A percentile compares a stretch with the other conserved stretches of the same genome.
Evolutionary conservation across 169 alveolate genomes (phyloP).

Genomic region (Plasmodium ovale): DNA sequence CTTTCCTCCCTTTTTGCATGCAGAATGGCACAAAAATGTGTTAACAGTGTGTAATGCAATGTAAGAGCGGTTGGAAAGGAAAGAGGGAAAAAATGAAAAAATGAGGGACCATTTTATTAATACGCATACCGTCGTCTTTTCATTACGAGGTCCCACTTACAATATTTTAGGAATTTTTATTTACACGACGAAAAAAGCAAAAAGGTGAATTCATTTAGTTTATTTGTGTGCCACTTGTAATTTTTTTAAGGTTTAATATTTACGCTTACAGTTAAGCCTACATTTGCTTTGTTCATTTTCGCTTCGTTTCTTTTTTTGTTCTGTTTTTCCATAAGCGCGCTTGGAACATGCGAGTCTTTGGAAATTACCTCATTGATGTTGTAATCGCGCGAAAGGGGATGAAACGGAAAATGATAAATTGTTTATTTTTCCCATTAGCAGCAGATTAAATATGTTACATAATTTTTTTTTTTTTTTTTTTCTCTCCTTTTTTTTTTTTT

Average conservation of each 20-base stretch:
- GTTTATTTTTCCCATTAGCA: not conserved
- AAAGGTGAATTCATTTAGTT: not conserved
- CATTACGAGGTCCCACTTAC: too few relatives aligned
- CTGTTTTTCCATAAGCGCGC: too few relatives aligned
- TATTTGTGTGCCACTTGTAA: not conserved
- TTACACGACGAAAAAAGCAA: not conserved
- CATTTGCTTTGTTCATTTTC: too few relatives aligned
- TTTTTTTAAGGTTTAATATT: not conserved
- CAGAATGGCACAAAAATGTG: slow-evolving; percentile 12
- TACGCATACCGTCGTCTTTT: too few relatives aligned
- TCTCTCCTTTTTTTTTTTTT: not conserved
- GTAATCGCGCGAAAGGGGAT: slow-evolving; percentile 3
- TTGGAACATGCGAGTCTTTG: too few relatives aligned
- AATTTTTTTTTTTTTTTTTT: not conserved
- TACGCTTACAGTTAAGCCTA: too few relatives aligned
- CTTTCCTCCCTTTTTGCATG: slow-evolving; percentile 3
- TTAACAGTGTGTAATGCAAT: slow-evolving; percentile 12
- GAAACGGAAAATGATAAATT: not conserved
- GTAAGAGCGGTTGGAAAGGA: too few relatives aligned
- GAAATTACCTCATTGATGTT: not conserved
- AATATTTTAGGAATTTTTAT: too few relatives aligned
- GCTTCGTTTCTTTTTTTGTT: too few relatives aligned
- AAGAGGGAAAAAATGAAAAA: slow-evolving; percentile 10
- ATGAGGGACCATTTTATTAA: too few relatives aligned
- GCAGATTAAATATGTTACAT: not conserved